phyloP scores from a whole-genome alignment of 306 rosid genomes.

The Vachellia collinsii region DNA sequence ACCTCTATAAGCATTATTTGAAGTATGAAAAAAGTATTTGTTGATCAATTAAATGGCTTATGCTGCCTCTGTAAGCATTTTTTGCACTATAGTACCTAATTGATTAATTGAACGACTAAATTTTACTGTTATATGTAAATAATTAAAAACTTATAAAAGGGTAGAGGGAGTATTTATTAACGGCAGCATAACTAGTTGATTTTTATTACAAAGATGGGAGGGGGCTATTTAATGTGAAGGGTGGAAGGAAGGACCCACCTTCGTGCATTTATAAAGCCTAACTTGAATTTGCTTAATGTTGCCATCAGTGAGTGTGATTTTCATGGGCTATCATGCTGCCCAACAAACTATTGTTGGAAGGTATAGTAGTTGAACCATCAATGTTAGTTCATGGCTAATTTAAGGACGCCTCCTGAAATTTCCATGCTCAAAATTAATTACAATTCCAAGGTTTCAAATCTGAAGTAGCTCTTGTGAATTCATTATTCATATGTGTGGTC shows the following conservation, averaged over 20 bases:
- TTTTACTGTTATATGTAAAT: too few species aligned
- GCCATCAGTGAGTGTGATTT: conserved; percentile 39
- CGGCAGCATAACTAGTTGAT: neutral
- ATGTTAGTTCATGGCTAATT: conserved; percentile 40
- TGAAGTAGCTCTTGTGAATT: neutral
- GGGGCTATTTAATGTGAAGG: conserved; percentile 40
- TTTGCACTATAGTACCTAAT: too few species aligned
- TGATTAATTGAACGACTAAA: too few species aligned
- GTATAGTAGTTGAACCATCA: conserved; percentile 55
- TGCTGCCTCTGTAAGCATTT: too few species aligned
- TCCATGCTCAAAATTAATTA: neutral
- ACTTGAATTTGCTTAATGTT: conserved; percentile 49
- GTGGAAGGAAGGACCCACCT: conserved; percentile 21
- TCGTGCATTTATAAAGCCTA: conserved; percentile 45
- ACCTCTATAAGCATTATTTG: too few species aligned
- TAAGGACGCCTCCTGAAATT: neutral
- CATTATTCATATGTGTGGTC: neutral
- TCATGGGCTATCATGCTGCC: conserved; percentile 40
- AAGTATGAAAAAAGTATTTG: too few species aligned
- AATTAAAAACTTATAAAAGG: too few species aligned
- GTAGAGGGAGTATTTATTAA: neutral
- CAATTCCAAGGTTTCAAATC: neutral
- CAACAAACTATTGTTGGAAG: conserved; percentile 49
- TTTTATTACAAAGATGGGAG: neutral
- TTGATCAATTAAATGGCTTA: too few species aligned